phyloP scores from a whole-genome alignment of 2,329 filamentous ascomycete genomes.

The Stachybotrys elegans region DNA sequence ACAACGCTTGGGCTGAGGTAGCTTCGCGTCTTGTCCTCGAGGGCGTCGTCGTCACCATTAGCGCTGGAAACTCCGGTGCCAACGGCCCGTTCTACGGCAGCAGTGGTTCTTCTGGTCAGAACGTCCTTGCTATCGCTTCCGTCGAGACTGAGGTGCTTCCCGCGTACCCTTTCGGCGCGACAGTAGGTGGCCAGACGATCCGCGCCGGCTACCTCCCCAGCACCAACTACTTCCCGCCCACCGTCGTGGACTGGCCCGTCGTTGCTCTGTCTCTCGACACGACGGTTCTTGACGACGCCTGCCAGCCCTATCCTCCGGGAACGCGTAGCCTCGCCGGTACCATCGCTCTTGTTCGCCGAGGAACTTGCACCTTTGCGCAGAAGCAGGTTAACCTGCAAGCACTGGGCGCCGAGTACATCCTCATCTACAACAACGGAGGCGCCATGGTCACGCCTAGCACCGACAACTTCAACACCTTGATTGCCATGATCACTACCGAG shows the following conservation, averaged over 20 bases:
- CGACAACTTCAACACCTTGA: constrained; percentile 8
- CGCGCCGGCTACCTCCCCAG: constrained; percentile 7
- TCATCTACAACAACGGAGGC: constrained; percentile 24
- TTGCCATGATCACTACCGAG: constrained; percentile 9
- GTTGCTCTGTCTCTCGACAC: constrained; percentile 16
- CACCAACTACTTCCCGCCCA: constrained; percentile 5
- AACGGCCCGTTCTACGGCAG: constrained; percentile 36
- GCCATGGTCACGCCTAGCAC: constrained; percentile 9
- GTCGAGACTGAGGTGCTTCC: constrained; percentile 21
- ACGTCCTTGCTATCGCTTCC: constrained; percentile 40
- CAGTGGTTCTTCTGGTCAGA: constrained; percentile 33
- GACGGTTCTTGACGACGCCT: constrained; percentile 25
- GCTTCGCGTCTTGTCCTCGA: constrained; percentile 29
- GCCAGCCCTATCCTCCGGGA: constrained; percentile 28
- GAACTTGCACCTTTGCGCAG: constrained; percentile 20
- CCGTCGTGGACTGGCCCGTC: constrained; percentile 15
- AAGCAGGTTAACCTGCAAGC: constrained; percentile 22
- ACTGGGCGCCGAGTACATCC: constrained; percentile 20
- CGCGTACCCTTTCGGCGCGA: constrained; percentile 18
- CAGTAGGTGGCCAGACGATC: constrained; percentile 16
- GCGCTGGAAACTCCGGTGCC: constrained; percentile 38
- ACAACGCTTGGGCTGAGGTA: constrained; percentile 25
- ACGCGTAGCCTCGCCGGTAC: constrained; percentile 32
- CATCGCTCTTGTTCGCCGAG: constrained; percentile 36
- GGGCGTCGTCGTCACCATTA: constrained; percentile 36